Evolutionary conservation across 192 early-diverging fungal species (phyloP), one percentile per base, ranked within the genome.

Genomic region (Thamnidium elegans): DNA sequence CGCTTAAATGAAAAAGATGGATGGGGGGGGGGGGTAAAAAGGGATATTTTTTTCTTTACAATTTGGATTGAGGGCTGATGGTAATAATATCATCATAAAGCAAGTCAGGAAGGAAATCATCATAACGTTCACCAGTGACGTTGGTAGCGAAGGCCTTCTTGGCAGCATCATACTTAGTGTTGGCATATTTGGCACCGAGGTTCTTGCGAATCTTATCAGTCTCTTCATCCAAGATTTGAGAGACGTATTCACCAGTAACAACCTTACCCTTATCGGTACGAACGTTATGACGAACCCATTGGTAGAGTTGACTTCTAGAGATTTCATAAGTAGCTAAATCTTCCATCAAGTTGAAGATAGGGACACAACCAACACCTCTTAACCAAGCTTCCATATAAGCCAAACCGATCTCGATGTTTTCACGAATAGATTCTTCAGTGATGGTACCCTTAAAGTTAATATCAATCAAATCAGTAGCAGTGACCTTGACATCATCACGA

Each of bases 291-390:
- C 84, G 86, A 44, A 90, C 94, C 96, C 96, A 99, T 83, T 99
- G 96, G 88, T 89, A 99, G 9, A 99, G 78, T 84, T 99, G 96
- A 42, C 91, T 92, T 56, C 96, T 89, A 3, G 94, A 95, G 69
- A 98, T 98, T 83, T 98, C 96, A 43, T 94, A 94, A 1, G 96
- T 98, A 17, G 96, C 96, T 2, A 94, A 94, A 69, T 98, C 96
- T 81, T 98, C 96, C 96, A 98, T 96, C 47, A 98, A 80, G 81
- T 92, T 92, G 83, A 95, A 91, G 78, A 98, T 98, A 52, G 96
- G 96, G 17, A 98, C 96, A 74, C 96, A 98, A 36, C 96, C 96
- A 62, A 83, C 80, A 36, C 93, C 96, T 62, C 89, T 86, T 62
- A 98, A 86, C 96, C 96, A 98, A 52, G 93, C 87, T 79, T 94